Conservation (phyloP, 495 filamentous ascomycete species). For the Aspergillus sclerotiicarbonarius region DNA sequence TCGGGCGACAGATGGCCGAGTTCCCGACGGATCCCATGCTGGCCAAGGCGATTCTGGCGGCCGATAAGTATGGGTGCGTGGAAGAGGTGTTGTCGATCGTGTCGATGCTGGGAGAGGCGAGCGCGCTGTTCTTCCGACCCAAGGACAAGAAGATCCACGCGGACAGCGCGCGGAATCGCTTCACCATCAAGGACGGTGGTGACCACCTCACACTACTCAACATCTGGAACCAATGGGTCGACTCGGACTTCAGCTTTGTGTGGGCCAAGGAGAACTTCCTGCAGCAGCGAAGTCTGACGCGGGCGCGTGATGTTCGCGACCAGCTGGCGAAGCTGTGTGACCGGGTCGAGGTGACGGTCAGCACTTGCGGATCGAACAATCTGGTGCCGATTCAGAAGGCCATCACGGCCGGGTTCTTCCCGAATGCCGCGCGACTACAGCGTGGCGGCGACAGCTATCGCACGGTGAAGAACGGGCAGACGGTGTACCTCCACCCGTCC, state of each 20-base stretch:
- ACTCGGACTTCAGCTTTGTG: conserved; percentile 82
- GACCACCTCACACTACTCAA: conserved; percentile 92
- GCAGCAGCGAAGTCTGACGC: conserved; percentile 79
- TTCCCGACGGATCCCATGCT: conserved; percentile 95
- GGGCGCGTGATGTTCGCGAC: conserved; percentile 89
- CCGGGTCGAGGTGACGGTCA: conserved; percentile 76
- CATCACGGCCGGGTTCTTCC: conserved; percentile 89
- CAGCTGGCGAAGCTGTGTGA: conserved; percentile 95
- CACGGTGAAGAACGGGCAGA: conserved; percentile 90
- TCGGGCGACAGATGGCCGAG: conserved; percentile 94
- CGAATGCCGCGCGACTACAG: conserved; percentile 85
- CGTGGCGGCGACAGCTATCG: conserved; percentile 85
- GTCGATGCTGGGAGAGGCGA: conserved; percentile 87
- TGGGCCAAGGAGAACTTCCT: conserved; percentile 95
- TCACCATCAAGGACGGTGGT: conserved; percentile 89
- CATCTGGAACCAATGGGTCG: conserved; percentile 96
- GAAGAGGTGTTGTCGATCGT: conserved; percentile 95
- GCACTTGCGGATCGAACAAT: conserved; percentile 68
- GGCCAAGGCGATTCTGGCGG: conserved; percentile 86
- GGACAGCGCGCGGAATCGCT: conserved; percentile 86
- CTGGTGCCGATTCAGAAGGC: conserved; percentile 79
- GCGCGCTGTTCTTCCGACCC: conserved; percentile 88
- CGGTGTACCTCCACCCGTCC: conserved; percentile 87
- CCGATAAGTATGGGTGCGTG: conserved; percentile 83
- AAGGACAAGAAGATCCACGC: conserved; percentile 98